Evolutionary conservation across 169 alveolate species (phyloP), one percentile per base, ranked within the genome.

Genomic region (Eimeria maxima): DNA sequence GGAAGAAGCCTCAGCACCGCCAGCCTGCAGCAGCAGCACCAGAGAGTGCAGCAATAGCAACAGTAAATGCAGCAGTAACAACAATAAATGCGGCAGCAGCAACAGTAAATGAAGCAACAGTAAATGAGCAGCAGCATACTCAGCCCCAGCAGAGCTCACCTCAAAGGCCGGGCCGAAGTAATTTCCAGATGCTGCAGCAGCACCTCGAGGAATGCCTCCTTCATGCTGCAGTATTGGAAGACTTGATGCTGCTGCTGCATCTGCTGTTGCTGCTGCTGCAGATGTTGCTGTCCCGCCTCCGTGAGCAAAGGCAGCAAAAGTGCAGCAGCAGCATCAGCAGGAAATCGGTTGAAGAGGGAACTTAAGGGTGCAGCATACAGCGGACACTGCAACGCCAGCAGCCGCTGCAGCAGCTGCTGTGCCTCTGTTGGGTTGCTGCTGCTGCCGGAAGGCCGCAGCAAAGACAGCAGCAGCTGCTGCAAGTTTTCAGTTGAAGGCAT

Each of bases 401-500:
- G 71, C 73, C 90, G 67, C 71, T 81, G 90, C 90, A 81, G 90
- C 90, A 81, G 71, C 90, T 81, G 90, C 90, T 81, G 90, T 47
- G 90, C 90, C 67, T 5, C 90, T 47, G 71, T 38, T 53, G 60
- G 10, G 60, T 14, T 53, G 60, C 60, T 53, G 60, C 60, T 53
- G 60, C 69, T 22, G 42, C 71, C 71, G 47, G 53, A 24, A 3
- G 90, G 90, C 69, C 47, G 67, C 71, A 81, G 90, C 90, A 81
- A 47, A 24, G 90, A 81, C 67, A 81, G 90, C 90, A 81, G 90
- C 90, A 81, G 69, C 90, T 81, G 90, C 90, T 81, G 90, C 90
- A 81, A 63, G 20, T 38, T 47, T 24, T 50, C 90, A 16, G 29
- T 22, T 4, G 90, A 13, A 45, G 90, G 90, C 73, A 81, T 20